Base-by-base conservation (phyloP, 108 stramenopile species). In the Hondaea fermentalgiana region DNA sequence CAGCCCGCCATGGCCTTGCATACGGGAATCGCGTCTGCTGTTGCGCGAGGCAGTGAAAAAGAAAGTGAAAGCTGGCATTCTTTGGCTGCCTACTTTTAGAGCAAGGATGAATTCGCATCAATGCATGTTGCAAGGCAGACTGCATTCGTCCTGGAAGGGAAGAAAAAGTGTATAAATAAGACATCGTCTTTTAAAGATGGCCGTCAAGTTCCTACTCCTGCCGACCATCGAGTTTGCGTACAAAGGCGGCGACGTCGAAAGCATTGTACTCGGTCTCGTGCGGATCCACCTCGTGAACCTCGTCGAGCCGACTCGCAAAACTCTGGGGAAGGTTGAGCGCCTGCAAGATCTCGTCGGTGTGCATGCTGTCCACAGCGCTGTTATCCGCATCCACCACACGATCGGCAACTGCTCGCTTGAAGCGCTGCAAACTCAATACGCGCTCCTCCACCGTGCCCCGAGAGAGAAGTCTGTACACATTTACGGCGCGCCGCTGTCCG, bases 401-500 rank as follows among this genome's bases (percentile, higher is more conserved):
- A 19, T 60, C 59, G 12, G 60, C 60, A 5, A 88, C 60, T 0
- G 43, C 60, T 14, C 47, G 88, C 60, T 88, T 88, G 47, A 60
- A 60, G 5, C n/a, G 19, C 60, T 60, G 60, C 35, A 88, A 42
- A 35, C 5, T 21, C 17, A 88, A 10, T 44, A 90, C 44, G n/a
- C 44, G 29, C 23, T 71, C 25, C 57, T 90, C 90, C 44, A 90
- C 42, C 5, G 90, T 64, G 16, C 35, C 60, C 49, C 57, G 10
- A 5, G 69, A 28, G 35, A 71, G 16, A 25, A 90, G 71, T 10
- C 88, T 19, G 69, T 92, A 94, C 3, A 94, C 93, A 53, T 90
- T 89, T n/a, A 95, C 94, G 47, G 89, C 89, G 23, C 58, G 57
- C 58, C 87, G 93, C 92, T 95, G 94, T 3, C 94, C 94, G 51